These are phyloP conservation scores for Suhomyces choctaworum DNA, from an alignment of 1,139 yeast species.

Conservation along the genomic window DNA sequence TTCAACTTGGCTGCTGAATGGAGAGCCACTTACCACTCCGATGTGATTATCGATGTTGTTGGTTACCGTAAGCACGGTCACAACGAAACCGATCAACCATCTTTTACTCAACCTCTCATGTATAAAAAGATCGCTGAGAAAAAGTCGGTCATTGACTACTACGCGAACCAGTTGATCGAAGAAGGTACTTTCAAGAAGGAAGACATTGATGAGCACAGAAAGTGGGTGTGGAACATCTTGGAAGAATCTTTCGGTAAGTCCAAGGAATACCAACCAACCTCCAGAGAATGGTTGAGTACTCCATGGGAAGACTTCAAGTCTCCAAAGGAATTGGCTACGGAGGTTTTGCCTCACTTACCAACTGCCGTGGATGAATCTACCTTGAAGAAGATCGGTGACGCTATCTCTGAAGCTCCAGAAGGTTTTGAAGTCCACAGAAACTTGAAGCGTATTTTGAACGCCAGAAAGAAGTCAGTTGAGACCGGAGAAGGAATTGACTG, in stretches of 20 bases:
- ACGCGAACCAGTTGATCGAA: slow-evolving; percentile 71
- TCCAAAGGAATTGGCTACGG: slow-evolving; percentile 95
- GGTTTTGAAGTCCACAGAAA: slow-evolving; percentile 92
- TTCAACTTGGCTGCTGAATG: slow-evolving; percentile 98
- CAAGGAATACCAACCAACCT: slow-evolving; percentile 86
- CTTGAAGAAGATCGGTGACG: slow-evolving; percentile 76
- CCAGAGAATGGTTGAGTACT: slow-evolving; percentile 97
- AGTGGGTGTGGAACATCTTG: slow-evolving; percentile 95
- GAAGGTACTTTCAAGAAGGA: slow-evolving; percentile 89
- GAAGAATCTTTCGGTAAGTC: slow-evolving; percentile 88
- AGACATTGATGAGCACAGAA: slow-evolving; percentile 93
- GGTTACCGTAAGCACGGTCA: slow-evolving; percentile 99
- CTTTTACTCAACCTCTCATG: slow-evolving; percentile 98
- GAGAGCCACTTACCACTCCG: slow-evolving; percentile 96
- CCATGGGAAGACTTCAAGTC: slow-evolving; percentile 99
- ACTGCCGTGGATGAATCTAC: slow-evolving; percentile 78
- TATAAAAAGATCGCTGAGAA: slow-evolving; percentile 87
- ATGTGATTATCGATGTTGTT: slow-evolving; percentile 93
- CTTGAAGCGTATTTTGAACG: slow-evolving; percentile 88
- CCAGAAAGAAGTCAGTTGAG: slow-evolving; percentile 84
- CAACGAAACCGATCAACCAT: slow-evolving; percentile 98
- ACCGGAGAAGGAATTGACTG: slow-evolving; percentile 95
- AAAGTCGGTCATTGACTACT: slow-evolving; percentile 83
- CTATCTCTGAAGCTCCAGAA: slow-evolving; percentile 81
- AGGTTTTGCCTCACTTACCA: slow-evolving; percentile 93